Conservation (phyloP, 305 asterid genomes). For the Solanum hybrid region DNA sequence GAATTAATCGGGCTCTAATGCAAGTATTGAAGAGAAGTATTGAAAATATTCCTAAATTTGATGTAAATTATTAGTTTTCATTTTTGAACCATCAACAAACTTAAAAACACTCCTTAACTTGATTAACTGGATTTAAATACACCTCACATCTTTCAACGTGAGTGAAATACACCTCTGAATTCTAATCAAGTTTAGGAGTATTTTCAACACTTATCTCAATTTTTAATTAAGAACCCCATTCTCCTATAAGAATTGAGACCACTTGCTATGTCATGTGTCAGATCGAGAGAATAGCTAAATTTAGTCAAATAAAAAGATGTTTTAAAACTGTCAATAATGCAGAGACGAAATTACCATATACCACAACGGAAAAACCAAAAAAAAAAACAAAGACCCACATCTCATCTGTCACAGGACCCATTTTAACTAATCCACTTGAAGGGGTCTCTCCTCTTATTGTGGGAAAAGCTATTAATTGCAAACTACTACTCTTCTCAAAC, state of each 20-base stretch:
- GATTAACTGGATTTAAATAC: background rate
- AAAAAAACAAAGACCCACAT: background rate
- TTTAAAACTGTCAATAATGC: background rate
- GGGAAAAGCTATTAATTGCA: background rate
- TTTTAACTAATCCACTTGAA: background rate
- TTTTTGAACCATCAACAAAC: background rate
- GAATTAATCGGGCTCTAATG: background rate
- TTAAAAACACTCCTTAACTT: background rate
- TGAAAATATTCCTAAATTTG: too few species aligned
- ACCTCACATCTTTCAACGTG: background rate
- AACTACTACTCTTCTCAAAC: background rate
- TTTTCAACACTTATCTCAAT: background rate
- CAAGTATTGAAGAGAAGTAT: background rate
- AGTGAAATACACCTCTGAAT: background rate
- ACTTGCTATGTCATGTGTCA: background rate
- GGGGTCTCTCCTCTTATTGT: background rate
- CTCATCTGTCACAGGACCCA: background rate
- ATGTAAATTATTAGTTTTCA: background rate
- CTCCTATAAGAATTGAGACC: background rate
- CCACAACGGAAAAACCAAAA: background rate
- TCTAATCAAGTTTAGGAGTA: background rate
- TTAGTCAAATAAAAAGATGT: background rate
- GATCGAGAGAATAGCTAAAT: fast-evolving
- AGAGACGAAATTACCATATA: background rate
- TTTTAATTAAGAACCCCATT: background rate